Conservation (phyloP, 352 stramenopile genomes). For the Phytopythium oedochilum region DNA sequence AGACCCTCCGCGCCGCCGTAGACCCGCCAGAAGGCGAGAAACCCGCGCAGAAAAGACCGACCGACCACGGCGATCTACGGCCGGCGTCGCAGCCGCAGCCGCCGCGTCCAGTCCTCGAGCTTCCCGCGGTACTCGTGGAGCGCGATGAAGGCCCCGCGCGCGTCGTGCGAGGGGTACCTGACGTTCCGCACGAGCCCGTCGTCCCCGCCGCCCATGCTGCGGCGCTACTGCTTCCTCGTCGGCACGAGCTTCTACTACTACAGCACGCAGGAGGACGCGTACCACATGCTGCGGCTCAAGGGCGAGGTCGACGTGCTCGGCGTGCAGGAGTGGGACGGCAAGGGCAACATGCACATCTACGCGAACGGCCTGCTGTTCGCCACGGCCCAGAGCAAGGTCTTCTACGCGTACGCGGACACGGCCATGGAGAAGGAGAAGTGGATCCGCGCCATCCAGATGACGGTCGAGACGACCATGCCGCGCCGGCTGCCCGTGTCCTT, state of each 20-base stretch:
- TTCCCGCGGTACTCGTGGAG: slow-evolving; percentile 32
- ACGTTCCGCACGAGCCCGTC: slow-evolving; percentile 85
- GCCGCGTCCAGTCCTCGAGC: slow-evolving; percentile 4
- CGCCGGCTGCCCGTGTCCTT: slow-evolving; percentile 38
- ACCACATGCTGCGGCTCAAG: slow-evolving; percentile 85
- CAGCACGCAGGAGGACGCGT: slow-evolving; percentile 89
- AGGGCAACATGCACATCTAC: slow-evolving; percentile 91
- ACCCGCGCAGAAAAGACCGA: neutral
- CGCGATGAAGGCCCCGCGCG: slow-evolving; percentile 76
- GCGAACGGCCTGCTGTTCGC: slow-evolving; percentile 86
- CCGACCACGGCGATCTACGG: slow-evolving; percentile 13
- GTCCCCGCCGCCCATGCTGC: slow-evolving; percentile 81
- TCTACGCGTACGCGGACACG: slow-evolving; percentile 86
- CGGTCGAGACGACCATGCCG: slow-evolving; percentile 78
- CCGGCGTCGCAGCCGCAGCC: slow-evolving; percentile 15
- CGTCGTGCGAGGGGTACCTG: slow-evolving; percentile 82
- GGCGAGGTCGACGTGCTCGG: slow-evolving; percentile 85
- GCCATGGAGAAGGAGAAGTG: slow-evolving; percentile 90
- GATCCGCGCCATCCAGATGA: slow-evolving; percentile 85
- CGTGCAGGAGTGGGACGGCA: slow-evolving; percentile 90
- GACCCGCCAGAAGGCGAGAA: neutral
- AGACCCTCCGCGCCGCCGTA: neutral
- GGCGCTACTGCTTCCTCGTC: slow-evolving; percentile 85
- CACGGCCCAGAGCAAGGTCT: slow-evolving; percentile 86
- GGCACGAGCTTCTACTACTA: slow-evolving; percentile 88